phyloP scores from a whole-genome alignment of 192 early-diverging fungal species.

The Linnemannia schmuckeri region DNA sequence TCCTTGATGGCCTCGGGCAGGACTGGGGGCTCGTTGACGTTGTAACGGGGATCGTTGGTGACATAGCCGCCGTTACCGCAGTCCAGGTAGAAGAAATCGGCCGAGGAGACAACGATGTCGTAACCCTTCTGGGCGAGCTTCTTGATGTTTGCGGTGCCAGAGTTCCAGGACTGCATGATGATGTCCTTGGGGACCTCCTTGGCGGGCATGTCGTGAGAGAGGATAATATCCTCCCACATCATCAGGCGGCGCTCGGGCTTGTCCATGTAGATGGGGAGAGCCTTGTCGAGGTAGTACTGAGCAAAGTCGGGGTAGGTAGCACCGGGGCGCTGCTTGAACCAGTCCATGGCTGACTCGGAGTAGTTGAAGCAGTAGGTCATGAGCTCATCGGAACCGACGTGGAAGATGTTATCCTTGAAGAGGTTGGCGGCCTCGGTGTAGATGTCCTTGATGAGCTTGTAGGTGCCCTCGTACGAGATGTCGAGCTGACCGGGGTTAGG shows the following conservation, averaged over 20 bases:
- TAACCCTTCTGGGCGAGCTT: slow-evolving; percentile 70
- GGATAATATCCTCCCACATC: slow-evolving; percentile 82
- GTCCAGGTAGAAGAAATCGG: slow-evolving; percentile 79
- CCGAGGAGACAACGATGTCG: slow-evolving; percentile 71
- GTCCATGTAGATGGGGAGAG: slow-evolving; percentile 61
- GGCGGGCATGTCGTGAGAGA: slow-evolving; percentile 52
- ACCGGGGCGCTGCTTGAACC: slow-evolving; percentile 55
- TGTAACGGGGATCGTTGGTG: slow-evolving; percentile 68
- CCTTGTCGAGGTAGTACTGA: slow-evolving; percentile 68
- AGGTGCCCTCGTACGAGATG: slow-evolving; percentile 70
- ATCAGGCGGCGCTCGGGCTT: slow-evolving; percentile 66
- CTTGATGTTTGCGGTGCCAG: slow-evolving; percentile 66
- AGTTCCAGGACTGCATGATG: slow-evolving; percentile 77
- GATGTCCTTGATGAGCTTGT: slow-evolving; percentile 69
- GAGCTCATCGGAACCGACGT: slow-evolving; percentile 84
- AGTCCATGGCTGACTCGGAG: slow-evolving; percentile 59
- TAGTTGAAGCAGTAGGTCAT: slow-evolving; percentile 76
- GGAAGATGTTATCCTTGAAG: slow-evolving; percentile 81
- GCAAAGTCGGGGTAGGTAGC: slow-evolving; percentile 55
- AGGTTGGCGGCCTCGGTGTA: slow-evolving; percentile 68
- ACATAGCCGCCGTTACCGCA: slow-evolving; percentile 82
- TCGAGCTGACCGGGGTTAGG: slow-evolving; percentile 89
- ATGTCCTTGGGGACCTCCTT: slow-evolving; percentile 67
- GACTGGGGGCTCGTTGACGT: slow-evolving; percentile 47
- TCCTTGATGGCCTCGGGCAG: slow-evolving; percentile 42